phyloP scores from a whole-genome alignment of 2,329 filamentous ascomycete species.

The Fusarium sp. region DNA sequence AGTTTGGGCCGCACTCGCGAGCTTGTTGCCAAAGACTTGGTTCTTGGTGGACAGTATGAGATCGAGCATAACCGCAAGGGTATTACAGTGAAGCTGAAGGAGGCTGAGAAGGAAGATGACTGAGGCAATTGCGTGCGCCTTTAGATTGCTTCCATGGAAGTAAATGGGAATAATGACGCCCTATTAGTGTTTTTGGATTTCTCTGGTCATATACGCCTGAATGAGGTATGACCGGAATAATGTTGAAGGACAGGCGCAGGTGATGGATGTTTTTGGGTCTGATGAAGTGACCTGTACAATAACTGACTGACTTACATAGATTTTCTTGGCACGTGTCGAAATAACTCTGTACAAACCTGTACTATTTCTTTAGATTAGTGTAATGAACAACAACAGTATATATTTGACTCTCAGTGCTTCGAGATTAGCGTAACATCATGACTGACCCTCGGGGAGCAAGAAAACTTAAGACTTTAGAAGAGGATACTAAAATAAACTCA shows the following conservation, averaged over 20 bases:
- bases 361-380: slow-evolving; percentile 22
- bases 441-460: not conserved
- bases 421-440: not conserved
- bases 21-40: slow-evolving; percentile 93
- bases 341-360: slow-evolving; percentile 15
- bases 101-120: slow-evolving; percentile 52
- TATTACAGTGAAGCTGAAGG: slow-evolving; percentile 55
- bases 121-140: not conserved
- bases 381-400: not conserved
- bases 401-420: not conserved
- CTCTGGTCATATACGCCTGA: not conserved
- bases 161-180: slow-evolving; percentile 4
- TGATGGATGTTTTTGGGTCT: slow-evolving; percentile 9
- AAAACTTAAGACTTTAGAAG: not conserved
- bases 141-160: not conserved
- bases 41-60: slow-evolving; percentile 82
- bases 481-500: not conserved
- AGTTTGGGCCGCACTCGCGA: slow-evolving; percentile 93
- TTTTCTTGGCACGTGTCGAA: slow-evolving; percentile 37
- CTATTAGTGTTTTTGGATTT: not conserved
- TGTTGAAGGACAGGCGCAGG: slow-evolving; percentile 13
- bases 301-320: slow-evolving; percentile 30
- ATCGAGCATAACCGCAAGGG: slow-evolving; percentile 58
- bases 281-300: slow-evolving; percentile 34
- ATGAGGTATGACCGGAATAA: not conserved